Evolutionary conservation across 352 stramenopile species (phyloP).

Genomic region (Globisporangium polare): DNA sequence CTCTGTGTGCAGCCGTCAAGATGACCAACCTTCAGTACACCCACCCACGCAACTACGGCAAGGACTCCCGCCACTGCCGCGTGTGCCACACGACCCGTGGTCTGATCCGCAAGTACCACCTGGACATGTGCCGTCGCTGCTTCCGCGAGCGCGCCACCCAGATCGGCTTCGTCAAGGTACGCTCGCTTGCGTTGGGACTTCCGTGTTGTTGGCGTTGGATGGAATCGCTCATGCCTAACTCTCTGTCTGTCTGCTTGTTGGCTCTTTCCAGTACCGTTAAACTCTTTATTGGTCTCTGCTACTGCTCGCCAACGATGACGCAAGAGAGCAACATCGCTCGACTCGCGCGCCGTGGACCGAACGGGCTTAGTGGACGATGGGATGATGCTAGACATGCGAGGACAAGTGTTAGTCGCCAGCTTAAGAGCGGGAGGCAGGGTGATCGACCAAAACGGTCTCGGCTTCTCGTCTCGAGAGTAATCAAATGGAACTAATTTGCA

Average conservation of each 20-base stretch:
- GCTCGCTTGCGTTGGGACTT: neutral
- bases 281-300: constrained; percentile 43
- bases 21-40: constrained; percentile 90
- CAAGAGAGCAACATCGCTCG: constrained; percentile 4
- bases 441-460: constrained; percentile 15
- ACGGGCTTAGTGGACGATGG: constrained; percentile 26
- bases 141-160: constrained; percentile 93
- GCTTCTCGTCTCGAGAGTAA: constrained; percentile 22
- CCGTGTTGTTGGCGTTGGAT: too few relatives aligned
- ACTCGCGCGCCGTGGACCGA: neutral
- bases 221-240: neutral
- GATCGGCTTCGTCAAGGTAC: constrained; percentile 95
- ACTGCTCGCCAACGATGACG: constrained; percentile 10
- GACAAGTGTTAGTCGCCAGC: constrained; percentile 32
- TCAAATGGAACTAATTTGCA: constrained; percentile 59
- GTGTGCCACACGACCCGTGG: constrained; percentile 89
- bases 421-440: constrained; percentile 22
- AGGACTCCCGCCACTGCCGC: constrained; percentile 89
- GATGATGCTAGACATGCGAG: constrained; percentile 57
- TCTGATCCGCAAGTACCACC: constrained; percentile 95
- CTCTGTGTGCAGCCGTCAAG: constrained; percentile 38
- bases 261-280: constrained; percentile 56
- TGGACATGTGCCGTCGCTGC: constrained; percentile 96
- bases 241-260: constrained; percentile 11
- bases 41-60: constrained; percentile 86